Evolutionary conservation across 2,329 filamentous ascomycete genomes (phyloP), one percentile per base, ranked within the genome.

Genomic region (Cytospora paraplurivora): DNA sequence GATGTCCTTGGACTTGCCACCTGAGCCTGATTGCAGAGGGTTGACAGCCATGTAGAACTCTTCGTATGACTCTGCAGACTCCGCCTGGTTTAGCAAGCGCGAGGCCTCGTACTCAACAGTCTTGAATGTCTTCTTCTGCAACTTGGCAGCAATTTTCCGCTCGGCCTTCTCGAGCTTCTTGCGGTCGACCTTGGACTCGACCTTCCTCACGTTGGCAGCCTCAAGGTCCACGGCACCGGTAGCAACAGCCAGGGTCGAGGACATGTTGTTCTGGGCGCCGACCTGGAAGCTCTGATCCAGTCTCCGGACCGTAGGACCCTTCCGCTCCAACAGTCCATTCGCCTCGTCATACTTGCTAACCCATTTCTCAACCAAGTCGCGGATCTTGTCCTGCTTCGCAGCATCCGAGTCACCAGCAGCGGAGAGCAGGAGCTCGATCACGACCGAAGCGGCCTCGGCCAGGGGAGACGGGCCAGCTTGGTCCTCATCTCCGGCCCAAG

Each of bases 11-110:
- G 93, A 97, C 88, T 98, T 99, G 69, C 87, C 85, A 37, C 88
- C 84, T 65, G 88, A 77, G 62, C 85, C 94, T 66, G 98, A 73
- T 75, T 98, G 94, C 67, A 99, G 85, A 66, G 95, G 95, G 77
- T 99, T 99, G 81, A 99, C 95, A 60, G 92, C 90, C 95, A 99
- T 98, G 85, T 96, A 99, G 79, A 99, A 98, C 76, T 99, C 95
- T 78, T 99, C 95, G 75, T 99, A 99, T 49, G 92, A 96, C 82
- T 97, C 89, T 13, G 93, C 82, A 71, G 89, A 86, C 71, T 94
- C 90, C 4, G 92, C 84, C 76, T 92, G 86, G 73, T 96, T 89
- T 69, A 99, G 87, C 69, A 99, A 82, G 69, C 88, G 88, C 13
- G 95, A 98, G 0, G 95, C 91, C 79, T 99, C 95, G 76, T 99